Evolutionary conservation across 1,139 yeast species (phyloP).

Genomic region (Suhomyces chickasaworum): DNA sequence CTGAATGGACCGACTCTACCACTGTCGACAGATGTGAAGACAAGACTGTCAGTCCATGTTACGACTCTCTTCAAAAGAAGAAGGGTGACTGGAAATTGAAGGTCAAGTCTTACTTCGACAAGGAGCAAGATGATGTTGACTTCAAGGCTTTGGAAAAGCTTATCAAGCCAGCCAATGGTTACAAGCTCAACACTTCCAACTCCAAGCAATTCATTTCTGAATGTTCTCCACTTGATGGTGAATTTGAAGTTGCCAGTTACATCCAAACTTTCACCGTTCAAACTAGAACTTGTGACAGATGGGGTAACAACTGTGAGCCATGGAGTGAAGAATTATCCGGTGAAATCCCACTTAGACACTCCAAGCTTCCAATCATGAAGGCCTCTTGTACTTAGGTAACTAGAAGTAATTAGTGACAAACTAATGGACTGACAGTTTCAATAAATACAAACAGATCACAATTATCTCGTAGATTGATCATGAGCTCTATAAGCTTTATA

Average conservation of each 20-base stretch:
- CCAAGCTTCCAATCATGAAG: background rate
- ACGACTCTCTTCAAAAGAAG: background rate
- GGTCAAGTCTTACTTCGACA: background rate
- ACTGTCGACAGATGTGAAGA: background rate
- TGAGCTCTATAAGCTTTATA: no score
- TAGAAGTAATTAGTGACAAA: no score
- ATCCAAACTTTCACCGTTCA: constrained; percentile 1
- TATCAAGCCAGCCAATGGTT: background rate
- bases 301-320: background rate
- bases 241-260: background rate
- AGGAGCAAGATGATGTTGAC: background rate
- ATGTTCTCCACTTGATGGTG: background rate
- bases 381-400: background rate
- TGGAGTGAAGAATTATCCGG: constrained; percentile 1
- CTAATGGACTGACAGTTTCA: no score
- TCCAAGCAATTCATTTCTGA: background rate
- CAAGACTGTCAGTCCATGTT: background rate
- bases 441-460: no score
- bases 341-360: constrained; percentile 1
- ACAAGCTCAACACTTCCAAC: background rate
- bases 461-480: no score
- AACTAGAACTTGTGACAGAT: background rate
- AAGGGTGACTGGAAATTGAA: background rate
- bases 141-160: background rate
- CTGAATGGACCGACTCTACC: background rate